These are phyloP conservation scores for Papilionanthe hybrid DNA, from an alignment of 116 monocot genomes.

Conservation along the genomic window DNA sequence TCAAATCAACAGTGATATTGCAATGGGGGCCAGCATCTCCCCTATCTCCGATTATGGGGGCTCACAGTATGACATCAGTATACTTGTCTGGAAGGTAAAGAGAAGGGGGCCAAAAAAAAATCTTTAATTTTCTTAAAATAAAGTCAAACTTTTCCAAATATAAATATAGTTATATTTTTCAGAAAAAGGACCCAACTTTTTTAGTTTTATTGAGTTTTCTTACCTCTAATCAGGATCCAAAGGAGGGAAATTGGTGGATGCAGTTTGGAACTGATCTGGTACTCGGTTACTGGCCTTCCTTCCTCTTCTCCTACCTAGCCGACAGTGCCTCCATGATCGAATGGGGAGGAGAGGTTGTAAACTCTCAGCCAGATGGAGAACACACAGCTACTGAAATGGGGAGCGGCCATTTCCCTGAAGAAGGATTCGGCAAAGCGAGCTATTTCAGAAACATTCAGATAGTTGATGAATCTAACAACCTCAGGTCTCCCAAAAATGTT, in stretches of 20 bases:
- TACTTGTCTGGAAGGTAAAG: constrained; percentile 27
- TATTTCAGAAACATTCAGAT: constrained; percentile 26
- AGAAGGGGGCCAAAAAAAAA: constrained; percentile 4
- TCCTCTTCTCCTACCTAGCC: constrained; percentile 11
- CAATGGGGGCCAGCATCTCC: constrained; percentile 28
- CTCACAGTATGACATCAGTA: constrained; percentile 25
- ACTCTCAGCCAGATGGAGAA: constrained; percentile 9
- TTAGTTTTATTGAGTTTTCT: not conserved
- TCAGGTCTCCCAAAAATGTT: constrained; percentile 6
- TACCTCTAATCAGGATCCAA: constrained; percentile 13
- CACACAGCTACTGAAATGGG: constrained; percentile 12
- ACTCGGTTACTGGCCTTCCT: constrained; percentile 13
- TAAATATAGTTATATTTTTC: too few species aligned
- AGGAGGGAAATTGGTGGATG: constrained; percentile 30
- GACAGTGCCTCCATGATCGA: constrained; percentile 14
- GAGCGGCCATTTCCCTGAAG: constrained; percentile 9
- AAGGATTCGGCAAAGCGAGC: constrained; percentile 21
- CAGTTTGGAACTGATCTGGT: constrained; percentile 20
- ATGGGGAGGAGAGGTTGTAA: constrained; percentile 14
- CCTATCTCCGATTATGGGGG: constrained; percentile 19
- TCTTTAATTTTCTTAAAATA: not conserved
- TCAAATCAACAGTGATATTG: constrained; percentile 27
- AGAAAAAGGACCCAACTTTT: too few species aligned
- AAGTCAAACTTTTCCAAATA: not conserved
- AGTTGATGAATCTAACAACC: constrained; percentile 13